Evolutionary conservation across 208 protist species (phyloP), one percentile per base, ranked within the genome.

Genomic region (Novymonas esmeraldas): DNA sequence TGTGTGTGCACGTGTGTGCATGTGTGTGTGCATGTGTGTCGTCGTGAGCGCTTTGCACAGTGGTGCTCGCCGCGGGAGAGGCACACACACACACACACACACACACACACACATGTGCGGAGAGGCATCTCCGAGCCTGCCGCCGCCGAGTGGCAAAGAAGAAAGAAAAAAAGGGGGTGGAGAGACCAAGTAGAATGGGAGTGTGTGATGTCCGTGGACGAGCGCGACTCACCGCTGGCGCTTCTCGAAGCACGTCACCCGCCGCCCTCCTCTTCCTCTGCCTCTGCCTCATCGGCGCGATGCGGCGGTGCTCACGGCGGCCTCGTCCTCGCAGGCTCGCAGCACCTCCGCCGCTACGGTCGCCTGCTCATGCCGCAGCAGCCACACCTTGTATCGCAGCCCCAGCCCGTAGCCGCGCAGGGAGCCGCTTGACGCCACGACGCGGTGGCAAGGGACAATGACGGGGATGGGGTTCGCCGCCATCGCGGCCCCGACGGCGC

Each of bases 361-460:
- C 9, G 82, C 79, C 71, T 64, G 61, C 55, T 93, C 85, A 50
- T 90, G 89, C 29, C 75, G 68, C 62, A 91, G 82, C 56, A 90
- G 73, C 79, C 80, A 90, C 74, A 78, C 85, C 66, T 94, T 92
- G 48, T 61, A 78, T 49, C 77, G 79, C 5, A 89, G 68, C 0
- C 83, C 84, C 22, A 73, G 62, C 26, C 81, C 75, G 71, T 89
- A 94, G 14, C 89, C 89, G 42, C 74, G 73, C 45, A 92, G 58
- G 6, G 73, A 70, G 29, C 55, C 29, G 24, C 64, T 82, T 16
- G 85, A 74, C 26, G 73, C 73, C 33, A 94, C 41, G 31, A 94
- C 89, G 38, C 89, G 89, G 48, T 94, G 89, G 61, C 89, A 94
- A 6, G 89, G 89, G 24, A 94, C 65, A 24, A 92, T 64, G 2